Base-by-base conservation (phyloP, 306 rosid genomes). In the Acacia confusa region DNA sequence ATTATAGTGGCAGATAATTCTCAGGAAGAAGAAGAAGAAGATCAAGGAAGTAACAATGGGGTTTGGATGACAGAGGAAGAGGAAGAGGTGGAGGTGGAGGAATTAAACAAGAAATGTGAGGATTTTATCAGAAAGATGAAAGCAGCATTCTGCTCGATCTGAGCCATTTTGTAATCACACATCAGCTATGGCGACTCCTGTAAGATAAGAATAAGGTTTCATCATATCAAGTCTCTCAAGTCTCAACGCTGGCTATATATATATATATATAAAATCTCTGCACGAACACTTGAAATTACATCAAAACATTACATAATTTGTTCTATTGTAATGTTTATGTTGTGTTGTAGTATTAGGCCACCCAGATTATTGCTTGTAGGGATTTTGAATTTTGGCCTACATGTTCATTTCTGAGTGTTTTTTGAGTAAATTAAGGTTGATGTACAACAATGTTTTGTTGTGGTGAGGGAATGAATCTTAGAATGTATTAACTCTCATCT, bases 21-120 rank as follows among this genome's bases (percentile, higher is more conserved):
- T 45, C 16, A 57, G 20, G 55, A 50, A 50, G 57, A 50, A 17
- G 85, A 2, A 30, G 32, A 68, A 10, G 30, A n/a, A 10, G 50
- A 40, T 32, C 34, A 36, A 3, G 50, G 1, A n/a, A 60, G 10
- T 41, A n/a, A n/a, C 1, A 47, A 75, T 41, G 75, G 13, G 9
- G 3, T 78, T 12, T 34, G 40, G n/a, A 28, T 40, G 9, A 81
- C 65, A 22, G 83, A 66, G 34, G 85, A 78, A 70, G 34, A 74
- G 38, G 84, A 74, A 36, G 84, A 60, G 14, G 84, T 70, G 10
- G 88, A 86, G 7, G 70, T 81, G 34, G 96, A 94, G 58, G 97
- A 94, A 80, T 84, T 94, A 22, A 91, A 94, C 82, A 88, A 81
- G 88, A 91, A 82, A 81, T 92, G 92, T 84, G 98, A 94, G 10